These are phyloP conservation scores for Mariannaea elegans DNA, from an alignment of 2,329 filamentous ascomycete species.

Conservation along the genomic window DNA sequence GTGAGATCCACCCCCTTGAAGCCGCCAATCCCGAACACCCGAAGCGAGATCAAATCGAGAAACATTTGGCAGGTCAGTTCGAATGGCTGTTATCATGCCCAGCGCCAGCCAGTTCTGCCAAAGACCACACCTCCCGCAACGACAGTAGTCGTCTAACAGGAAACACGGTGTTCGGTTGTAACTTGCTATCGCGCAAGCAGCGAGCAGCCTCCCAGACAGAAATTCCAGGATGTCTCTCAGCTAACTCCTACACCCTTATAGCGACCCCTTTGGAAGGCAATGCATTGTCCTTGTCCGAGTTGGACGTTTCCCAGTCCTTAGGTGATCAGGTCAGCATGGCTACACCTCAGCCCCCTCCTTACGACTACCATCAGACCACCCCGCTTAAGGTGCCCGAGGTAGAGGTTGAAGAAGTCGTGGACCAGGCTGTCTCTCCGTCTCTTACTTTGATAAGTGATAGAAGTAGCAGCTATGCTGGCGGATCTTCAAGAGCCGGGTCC, in stretches of 20 bases:
- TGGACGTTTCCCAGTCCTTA: slow-evolving; percentile 26
- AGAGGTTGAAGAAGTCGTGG: slow-evolving; percentile 36
- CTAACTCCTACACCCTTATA: slow-evolving; percentile 57
- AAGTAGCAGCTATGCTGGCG: slow-evolving; percentile 47
- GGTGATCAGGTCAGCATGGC: slow-evolving; percentile 34
- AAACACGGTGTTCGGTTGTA: slow-evolving; percentile 60
- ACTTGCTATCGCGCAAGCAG: slow-evolving; percentile 54
- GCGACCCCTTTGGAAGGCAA: slow-evolving; percentile 52
- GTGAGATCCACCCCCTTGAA: slow-evolving; percentile 36
- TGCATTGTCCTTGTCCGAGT: slow-evolving; percentile 27
- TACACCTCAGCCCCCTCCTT: slow-evolving; percentile 36
- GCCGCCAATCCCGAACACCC: slow-evolving; percentile 34
- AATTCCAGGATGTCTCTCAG: slow-evolving; percentile 23
- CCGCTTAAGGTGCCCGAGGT: slow-evolving; percentile 44
- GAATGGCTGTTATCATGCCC: slow-evolving; percentile 58
- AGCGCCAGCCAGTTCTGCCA: slow-evolving; percentile 37
- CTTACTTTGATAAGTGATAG: slow-evolving; percentile 43
- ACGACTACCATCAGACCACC: slow-evolving; percentile 30
- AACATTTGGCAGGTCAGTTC: slow-evolving; percentile 59
- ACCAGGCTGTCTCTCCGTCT: slow-evolving; percentile 46
- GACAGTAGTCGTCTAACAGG: slow-evolving; percentile 25
- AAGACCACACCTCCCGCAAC: slow-evolving; percentile 23
- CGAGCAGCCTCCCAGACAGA: slow-evolving; percentile 32
- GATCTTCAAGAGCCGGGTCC: slow-evolving; percentile 43
- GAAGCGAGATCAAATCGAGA: slow-evolving; percentile 48